A percentile compares a stretch with the other conserved stretches of the same genome.
phyloP scores from a whole-genome alignment of 2,329 filamentous ascomycete genomes.

The Neonectria magnoliae region DNA sequence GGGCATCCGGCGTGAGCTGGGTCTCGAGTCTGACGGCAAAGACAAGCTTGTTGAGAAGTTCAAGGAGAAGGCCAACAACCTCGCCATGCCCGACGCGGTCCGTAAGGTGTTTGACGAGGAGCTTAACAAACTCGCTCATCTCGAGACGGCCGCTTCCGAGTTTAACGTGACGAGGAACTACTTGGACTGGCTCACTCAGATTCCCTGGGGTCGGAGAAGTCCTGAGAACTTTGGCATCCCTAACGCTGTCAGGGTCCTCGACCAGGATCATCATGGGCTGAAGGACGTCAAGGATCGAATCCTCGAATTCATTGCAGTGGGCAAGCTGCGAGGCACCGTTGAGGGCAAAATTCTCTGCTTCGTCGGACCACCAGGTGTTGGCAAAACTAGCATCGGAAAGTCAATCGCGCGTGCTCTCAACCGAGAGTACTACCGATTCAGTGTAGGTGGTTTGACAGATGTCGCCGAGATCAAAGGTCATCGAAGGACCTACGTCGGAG shows the following conservation, averaged over 20 bases:
- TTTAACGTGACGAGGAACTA: conserved; percentile 99
- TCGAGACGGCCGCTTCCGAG: conserved; percentile 95
- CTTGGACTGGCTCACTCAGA: conserved; percentile 97
- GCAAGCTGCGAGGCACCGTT: conserved; percentile 94
- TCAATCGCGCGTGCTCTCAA: conserved; percentile 95
- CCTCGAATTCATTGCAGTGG: conserved; percentile 96
- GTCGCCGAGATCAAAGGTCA: conserved; percentile 99
- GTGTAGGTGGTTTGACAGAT: conserved; percentile 94
- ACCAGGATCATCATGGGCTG: conserved; percentile 95
- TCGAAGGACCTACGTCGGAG: conserved; percentile 94
- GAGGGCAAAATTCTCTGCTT: conserved; percentile 99
- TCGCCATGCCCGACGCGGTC: conserved; percentile 96
- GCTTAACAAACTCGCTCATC: conserved; percentile 93
- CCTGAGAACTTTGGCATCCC: conserved; percentile 96
- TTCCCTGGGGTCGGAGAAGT: conserved; percentile 95
- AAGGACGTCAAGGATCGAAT: conserved; percentile 99
- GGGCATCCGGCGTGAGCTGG: conserved; percentile 92
- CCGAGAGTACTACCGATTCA: conserved; percentile 97
- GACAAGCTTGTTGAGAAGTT: conserved; percentile 98
- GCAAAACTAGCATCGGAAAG: conserved; percentile 98
- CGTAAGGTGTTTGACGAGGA: conserved; percentile 99
- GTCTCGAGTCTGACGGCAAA: conserved; percentile 97
- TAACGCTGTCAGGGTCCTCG: conserved; percentile 88
- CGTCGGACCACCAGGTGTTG: conserved; percentile 95
- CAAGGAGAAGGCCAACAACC: conserved; percentile 90